A percentile compares a stretch with the other conserved stretches of the same genome.
These are phyloP conservation scores for Ascochyta pisi DNA, from an alignment of 2,329 filamentous ascomycete genomes.

Conservation along the genomic window DNA sequence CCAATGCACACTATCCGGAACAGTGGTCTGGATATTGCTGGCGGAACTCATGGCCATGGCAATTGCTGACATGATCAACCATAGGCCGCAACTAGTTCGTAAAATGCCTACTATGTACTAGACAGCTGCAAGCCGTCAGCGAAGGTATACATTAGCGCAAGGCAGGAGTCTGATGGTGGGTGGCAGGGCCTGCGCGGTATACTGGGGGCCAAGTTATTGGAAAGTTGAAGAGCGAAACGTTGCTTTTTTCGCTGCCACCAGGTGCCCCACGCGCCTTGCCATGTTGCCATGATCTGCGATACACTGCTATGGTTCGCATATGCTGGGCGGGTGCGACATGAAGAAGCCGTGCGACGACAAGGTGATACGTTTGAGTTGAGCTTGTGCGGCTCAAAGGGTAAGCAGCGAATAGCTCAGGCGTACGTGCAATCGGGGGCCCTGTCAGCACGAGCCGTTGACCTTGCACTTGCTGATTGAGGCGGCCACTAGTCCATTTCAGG, in stretches of 20 bases:
- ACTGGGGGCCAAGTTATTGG: slow-evolving; percentile 27
- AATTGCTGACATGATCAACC: slow-evolving; percentile 36
- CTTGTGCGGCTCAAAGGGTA: slow-evolving; percentile 5
- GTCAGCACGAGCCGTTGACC: neutral
- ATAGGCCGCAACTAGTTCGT: slow-evolving; percentile 35
- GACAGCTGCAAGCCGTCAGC: slow-evolving; percentile 28
- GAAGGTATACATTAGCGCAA: slow-evolving; percentile 13
- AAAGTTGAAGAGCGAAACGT: neutral
- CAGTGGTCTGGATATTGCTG: slow-evolving; percentile 30
- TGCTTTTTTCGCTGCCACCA: neutral
- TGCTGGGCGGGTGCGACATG: neutral
- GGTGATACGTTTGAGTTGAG: neutral
- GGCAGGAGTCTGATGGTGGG: slow-evolving; percentile 21
- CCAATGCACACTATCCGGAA: slow-evolving; percentile 22
- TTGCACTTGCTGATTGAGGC: slow-evolving; percentile 11
- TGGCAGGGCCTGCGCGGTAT: slow-evolving; percentile 23
- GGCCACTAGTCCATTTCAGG: neutral
- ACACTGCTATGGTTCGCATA: neutral
- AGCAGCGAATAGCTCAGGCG: slow-evolving; percentile 1
- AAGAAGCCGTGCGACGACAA: neutral
- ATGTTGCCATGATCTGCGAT: neutral
- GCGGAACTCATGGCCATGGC: slow-evolving; percentile 24
- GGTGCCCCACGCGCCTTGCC: slow-evolving; percentile 2
- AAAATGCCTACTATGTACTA: slow-evolving; percentile 21
- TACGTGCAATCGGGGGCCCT: slow-evolving; percentile 5